Percentiles rank a stretch among this genome's conserved stretches.
These are phyloP conservation scores for Prunus mongolica DNA, from an alignment of 306 rosid species.

Conservation along the genomic window DNA sequence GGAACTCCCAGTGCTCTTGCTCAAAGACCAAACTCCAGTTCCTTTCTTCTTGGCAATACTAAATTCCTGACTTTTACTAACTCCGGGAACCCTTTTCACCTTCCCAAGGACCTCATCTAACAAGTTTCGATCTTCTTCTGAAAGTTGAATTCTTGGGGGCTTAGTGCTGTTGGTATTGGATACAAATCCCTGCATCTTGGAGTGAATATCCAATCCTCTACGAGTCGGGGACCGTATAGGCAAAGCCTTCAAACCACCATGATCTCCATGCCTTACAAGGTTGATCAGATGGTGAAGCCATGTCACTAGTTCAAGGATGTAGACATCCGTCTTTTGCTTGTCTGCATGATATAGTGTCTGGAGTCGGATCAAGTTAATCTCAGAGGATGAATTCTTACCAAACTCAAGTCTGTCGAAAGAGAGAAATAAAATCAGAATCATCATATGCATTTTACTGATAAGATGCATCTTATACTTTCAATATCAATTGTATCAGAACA, in stretches of 20 bases:
- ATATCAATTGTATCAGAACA: neutral
- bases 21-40: conserved; percentile 21
- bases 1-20: conserved; percentile 64
- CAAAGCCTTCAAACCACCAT: conserved; percentile 37
- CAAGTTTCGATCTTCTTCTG: conserved; percentile 52
- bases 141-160: conserved; percentile 31
- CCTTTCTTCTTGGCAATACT: conserved; percentile 30
- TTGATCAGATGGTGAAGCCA: conserved; percentile 64
- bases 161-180: conserved; percentile 26
- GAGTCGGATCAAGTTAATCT: conserved; percentile 55
- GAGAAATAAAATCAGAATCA: conserved; percentile 2
- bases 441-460: neutral
- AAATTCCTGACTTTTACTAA: conserved; percentile 66
- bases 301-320: conserved; percentile 64
- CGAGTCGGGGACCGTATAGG: conserved; percentile 55
- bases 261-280: conserved; percentile 56
- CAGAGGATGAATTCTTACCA: conserved; percentile 36
- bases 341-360: conserved; percentile 84
- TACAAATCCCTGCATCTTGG: conserved; percentile 48
- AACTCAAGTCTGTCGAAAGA: conserved; percentile 53
- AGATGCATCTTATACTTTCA: neutral
- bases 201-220: conserved; percentile 50
- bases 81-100: conserved; percentile 35
- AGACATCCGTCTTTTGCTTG: conserved; percentile 60
- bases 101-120: conserved; percentile 52